Conservation (phyloP, 176 grass and related monocot genomes). For the Rhynchospora pubera region DNA sequence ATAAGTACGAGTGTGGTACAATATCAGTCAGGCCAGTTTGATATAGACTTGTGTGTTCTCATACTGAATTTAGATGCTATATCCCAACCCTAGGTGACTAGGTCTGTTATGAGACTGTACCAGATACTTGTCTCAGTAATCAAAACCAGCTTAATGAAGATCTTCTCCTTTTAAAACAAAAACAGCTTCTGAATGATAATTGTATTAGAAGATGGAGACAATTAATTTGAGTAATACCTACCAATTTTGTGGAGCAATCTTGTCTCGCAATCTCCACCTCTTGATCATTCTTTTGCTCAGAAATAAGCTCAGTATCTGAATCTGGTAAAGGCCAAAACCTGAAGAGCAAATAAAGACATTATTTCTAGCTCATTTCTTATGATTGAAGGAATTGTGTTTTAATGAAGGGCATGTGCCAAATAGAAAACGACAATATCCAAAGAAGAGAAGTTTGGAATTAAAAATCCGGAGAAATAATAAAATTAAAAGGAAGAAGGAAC, state of each 20-base stretch:
- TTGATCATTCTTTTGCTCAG: conserved; percentile 42
- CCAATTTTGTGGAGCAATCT: conserved; percentile 70
- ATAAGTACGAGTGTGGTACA: too few relatives aligned
- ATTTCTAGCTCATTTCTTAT: too few relatives aligned
- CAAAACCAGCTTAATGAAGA: background rate
- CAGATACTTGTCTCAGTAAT: background rate
- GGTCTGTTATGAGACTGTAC: background rate
- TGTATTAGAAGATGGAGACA: too few relatives aligned
- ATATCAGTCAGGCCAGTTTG: background rate
- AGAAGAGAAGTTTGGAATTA: background rate
- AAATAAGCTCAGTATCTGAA: conserved; percentile 52
- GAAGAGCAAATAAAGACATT: conserved; percentile 8
- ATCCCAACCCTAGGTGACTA: too few relatives aligned
- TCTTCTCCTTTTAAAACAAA: background rate
- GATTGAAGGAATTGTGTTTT: too few relatives aligned
- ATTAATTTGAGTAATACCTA: too few relatives aligned
- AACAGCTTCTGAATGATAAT: background rate
- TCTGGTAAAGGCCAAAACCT: conserved; percentile 67
- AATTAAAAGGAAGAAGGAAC: conserved; percentile 21
- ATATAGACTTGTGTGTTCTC: background rate
- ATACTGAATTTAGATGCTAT: background rate
- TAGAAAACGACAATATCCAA: background rate
- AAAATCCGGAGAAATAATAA: background rate
- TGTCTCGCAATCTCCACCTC: conserved; percentile 50
- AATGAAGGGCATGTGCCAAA: too few relatives aligned